These are phyloP conservation scores for Lunularia cruciata DNA, from an alignment of 225 moss, liverwort and hornwort genomes.

Conservation along the genomic window DNA sequence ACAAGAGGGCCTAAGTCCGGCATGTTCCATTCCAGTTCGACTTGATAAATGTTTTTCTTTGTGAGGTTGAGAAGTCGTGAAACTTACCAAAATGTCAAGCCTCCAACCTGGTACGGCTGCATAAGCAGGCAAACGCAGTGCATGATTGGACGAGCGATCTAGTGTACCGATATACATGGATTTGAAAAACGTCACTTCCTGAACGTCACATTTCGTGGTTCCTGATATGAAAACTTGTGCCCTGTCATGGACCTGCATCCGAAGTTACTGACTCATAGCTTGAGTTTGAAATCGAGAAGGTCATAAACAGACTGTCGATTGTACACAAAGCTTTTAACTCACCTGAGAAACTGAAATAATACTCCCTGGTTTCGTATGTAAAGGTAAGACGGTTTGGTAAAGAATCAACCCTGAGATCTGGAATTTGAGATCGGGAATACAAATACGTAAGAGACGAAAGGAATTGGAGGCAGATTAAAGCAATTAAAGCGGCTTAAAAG, in stretches of 20 bases:
- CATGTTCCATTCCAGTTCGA: too few relatives aligned
- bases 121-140: constrained; percentile 43
- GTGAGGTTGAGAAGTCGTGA: not conserved
- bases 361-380: constrained; percentile 54
- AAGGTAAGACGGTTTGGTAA: constrained; percentile 64
- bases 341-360: constrained; percentile 68
- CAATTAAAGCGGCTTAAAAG: too few relatives aligned
- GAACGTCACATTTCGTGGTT: not conserved
- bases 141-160: constrained; percentile 59
- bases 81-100: constrained; percentile 72
- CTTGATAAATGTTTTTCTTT: too few relatives aligned
- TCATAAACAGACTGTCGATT: constrained; percentile 97
- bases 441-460: not conserved
- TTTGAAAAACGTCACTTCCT: constrained; percentile 20
- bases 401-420: constrained; percentile 78
- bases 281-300: constrained; percentile 85
- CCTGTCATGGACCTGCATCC: constrained; percentile 39
- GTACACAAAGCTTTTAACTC: not conserved
- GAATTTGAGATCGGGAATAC: too few relatives aligned
- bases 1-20: too few relatives aligned
- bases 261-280: not conserved
- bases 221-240: constrained; percentile 60
- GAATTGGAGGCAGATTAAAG: not conserved
- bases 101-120: constrained; percentile 66
- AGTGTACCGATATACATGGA: constrained; percentile 53